Evolutionary conservation across 2,329 filamentous ascomycete genomes (phyloP).

Genomic region (Cladosporium phlei): DNA sequence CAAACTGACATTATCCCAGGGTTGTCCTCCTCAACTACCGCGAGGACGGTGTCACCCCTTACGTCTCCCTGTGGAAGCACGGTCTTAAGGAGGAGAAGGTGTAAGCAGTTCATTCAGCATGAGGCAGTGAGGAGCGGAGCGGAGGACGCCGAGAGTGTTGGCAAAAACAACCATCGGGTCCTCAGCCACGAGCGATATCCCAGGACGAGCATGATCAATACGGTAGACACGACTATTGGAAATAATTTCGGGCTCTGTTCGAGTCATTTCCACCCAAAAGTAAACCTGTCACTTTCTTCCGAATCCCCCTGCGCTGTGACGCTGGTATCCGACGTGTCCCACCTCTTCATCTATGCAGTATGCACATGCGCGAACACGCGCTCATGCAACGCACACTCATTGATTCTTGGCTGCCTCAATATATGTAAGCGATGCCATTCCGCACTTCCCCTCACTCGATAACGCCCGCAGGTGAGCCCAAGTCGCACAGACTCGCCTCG

Average conservation of each 20-base stretch:
- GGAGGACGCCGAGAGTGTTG: neutral
- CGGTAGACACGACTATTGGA: conserved; percentile 13
- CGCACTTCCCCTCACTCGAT: conserved; percentile 9
- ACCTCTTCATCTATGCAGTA: too few relatives aligned
- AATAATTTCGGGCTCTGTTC: conserved; percentile 10
- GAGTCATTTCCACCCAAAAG: conserved; percentile 12
- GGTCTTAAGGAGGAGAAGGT: conserved; percentile 87
- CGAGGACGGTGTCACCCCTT: conserved; percentile 90
- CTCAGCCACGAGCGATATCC: conserved; percentile 12
- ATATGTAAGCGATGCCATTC: neutral
- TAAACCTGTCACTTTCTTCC: neutral
- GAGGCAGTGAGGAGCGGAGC: conserved; percentile 1
- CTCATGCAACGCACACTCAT: too few relatives aligned
- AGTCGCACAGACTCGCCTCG: too few relatives aligned
- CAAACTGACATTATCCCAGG: conserved; percentile 42
- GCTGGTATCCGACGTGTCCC: too few relatives aligned
- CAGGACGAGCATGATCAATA: conserved; percentile 12
- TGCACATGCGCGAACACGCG: too few relatives aligned
- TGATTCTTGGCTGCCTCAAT: too few relatives aligned
- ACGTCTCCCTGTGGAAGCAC: conserved; percentile 90
- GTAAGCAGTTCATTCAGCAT: conserved; percentile 44
- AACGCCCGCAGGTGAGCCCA: too few relatives aligned
- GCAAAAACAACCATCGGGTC: neutral
- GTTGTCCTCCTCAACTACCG: conserved; percentile 95
- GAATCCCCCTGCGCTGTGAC: too few relatives aligned